Evolutionary conservation across 805 yeast species (phyloP).

Genomic region (Saturnispora silvae): DNA sequence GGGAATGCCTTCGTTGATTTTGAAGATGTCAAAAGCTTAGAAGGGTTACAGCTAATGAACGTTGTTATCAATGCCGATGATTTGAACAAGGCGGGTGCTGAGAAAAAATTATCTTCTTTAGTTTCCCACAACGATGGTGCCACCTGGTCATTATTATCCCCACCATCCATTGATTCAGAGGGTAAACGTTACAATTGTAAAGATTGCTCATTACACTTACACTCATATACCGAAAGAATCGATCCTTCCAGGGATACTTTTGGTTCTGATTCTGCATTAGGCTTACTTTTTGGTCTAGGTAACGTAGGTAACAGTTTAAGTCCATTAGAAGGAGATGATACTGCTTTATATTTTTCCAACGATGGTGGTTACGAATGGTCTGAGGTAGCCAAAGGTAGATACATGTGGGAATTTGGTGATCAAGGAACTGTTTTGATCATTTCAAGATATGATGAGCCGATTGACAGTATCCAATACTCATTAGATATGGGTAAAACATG

Average conservation of each 20-base stretch:
- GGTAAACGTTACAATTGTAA: conserved; percentile 44
- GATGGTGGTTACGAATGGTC: conserved; percentile 91
- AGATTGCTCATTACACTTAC: conserved; percentile 73
- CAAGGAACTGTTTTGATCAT: conserved; percentile 79
- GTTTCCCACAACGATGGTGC: conserved; percentile 90
- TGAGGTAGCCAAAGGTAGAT: conserved; percentile 61
- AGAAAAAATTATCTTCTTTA: conserved; percentile 54
- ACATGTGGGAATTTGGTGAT: conserved; percentile 95
- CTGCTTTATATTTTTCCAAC: conserved; percentile 65
- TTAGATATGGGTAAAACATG: conserved; percentile 74
- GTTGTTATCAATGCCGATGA: conserved; percentile 47
- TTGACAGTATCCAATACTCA: conserved; percentile 55
- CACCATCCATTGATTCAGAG: conserved; percentile 57
- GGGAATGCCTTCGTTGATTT: conserved; percentile 72
- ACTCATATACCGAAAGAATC: conserved; percentile 79
- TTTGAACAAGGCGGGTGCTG: conserved; percentile 21
- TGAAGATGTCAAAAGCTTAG: conserved; percentile 72
- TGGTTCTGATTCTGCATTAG: conserved; percentile 83
- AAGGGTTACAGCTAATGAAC: conserved; percentile 75
- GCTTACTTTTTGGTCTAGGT: conserved; percentile 86
- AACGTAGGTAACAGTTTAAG: conserved; percentile 64
- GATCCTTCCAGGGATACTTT: conserved; percentile 71
- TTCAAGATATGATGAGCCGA: conserved; percentile 45
- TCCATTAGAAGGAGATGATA: conserved; percentile 28
- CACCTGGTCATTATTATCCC: conserved; percentile 61